These are phyloP conservation scores for Penicillium sp. DNA, from an alignment of 2,329 filamentous ascomycete species.

Conservation along the genomic window DNA sequence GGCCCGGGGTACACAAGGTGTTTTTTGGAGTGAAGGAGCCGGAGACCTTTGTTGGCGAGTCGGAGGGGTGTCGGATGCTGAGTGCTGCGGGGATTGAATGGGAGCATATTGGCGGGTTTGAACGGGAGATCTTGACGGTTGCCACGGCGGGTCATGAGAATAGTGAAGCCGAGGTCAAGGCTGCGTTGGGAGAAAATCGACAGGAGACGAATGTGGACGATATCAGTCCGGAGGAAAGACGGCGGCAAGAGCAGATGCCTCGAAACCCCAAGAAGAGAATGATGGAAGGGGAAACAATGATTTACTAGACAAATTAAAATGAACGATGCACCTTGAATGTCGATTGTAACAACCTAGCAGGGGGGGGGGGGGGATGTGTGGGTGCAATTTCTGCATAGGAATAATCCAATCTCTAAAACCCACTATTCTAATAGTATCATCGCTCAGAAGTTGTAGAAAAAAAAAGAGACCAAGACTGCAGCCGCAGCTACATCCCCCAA, in stretches of 20 bases:
- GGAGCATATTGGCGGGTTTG: constrained; percentile 65
- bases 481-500: background rate
- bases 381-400: too few relatives aligned
- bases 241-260: constrained; percentile 32
- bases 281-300: constrained; percentile 34
- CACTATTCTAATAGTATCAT: background rate
- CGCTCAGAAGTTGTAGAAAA: background rate
- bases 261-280: constrained; percentile 45
- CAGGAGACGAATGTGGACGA: constrained; percentile 33
- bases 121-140: constrained; percentile 72
- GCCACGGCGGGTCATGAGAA: constrained; percentile 73
- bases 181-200: constrained; percentile 19
- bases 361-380: too few relatives aligned
- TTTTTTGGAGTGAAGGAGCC: constrained; percentile 87
- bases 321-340: too few relatives aligned
- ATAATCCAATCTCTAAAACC: too few relatives aligned
- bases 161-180: constrained; percentile 25
- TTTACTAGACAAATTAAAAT: constrained; percentile 8
- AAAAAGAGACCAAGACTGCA: background rate
- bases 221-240: constrained; percentile 35
- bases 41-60: constrained; percentile 79
- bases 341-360: too few relatives aligned
- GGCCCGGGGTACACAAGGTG: constrained; percentile 65
- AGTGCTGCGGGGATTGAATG: constrained; percentile 68
- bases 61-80: constrained; percentile 66